Evolutionary conservation across 2,329 filamentous ascomycete genomes (phyloP), one percentile per base, ranked within the genome.

Genomic region (Penicillium thymicola): DNA sequence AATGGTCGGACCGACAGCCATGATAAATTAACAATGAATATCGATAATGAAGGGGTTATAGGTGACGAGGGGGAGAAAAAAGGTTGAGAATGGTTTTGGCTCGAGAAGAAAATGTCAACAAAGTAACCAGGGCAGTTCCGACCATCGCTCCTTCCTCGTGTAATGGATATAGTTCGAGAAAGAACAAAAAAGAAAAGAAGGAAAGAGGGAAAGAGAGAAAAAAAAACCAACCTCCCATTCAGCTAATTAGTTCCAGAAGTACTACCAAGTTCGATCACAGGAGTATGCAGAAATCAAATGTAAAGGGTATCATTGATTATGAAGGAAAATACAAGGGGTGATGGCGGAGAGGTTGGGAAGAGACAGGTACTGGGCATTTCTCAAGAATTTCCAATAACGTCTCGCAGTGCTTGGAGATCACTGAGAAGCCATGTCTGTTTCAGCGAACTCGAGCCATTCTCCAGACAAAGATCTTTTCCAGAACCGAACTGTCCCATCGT

Each of bases 1-100:
- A 55, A 85, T 82, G 18, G 82, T 83, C 59, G 82, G 82, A 44
- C 81, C 81, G 28, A 85, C 74, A 30, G 82, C 81, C 64, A 86
- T 85, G 65, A 32, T 38, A 18, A 40, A 41, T 34, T 66, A 62
- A 58, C 27, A 55, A 63, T 65, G 52, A 76, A 38, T 42, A 44
- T 43, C 40, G 48, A 53, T 54, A 61, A 54, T 47, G 25, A 36
- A 57, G 48, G 9, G 44, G 51, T 40, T 16, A 44, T 47, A 54
- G 32, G 28, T 13, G n/a, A 37, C 5, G 16, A 40, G n/a, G 21
- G 21, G 3, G 21, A 21, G 8, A 14, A 27, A 46, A 13, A 46
- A 28, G 13, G 16, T 7, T 13, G 34, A 40, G 21, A 21, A n/a
- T 56, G 23, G 30, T 7, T 23, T 23, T 16, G 18, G n/a, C 27